Evolutionary conservation across 2,329 filamentous ascomycete species (phyloP), one percentile per base, ranked within the genome.

Genomic region (Fusarium sp.): DNA sequence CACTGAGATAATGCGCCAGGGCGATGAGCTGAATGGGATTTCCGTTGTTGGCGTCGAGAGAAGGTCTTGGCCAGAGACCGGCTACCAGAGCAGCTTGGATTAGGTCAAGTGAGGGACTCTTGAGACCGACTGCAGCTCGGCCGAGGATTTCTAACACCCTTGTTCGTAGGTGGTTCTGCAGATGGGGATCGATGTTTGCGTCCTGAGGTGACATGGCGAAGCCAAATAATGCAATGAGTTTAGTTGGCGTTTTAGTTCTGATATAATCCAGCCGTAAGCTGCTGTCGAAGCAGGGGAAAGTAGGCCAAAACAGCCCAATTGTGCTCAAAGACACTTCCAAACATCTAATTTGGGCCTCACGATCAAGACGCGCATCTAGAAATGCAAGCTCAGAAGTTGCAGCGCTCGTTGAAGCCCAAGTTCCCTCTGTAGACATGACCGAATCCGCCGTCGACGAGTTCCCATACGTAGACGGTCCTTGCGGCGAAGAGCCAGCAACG

Each of bases 371-470:
- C 1, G 49, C 26, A 39, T 64, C 60, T 3, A 64, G 3, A 40
- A 60, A 64, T 0, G 26, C 19, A 4, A 64, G 54, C 6, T 44
- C 48, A 2, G 60, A 51, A 15, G 34, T 11, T 11, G 15, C 26
- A 29, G 26, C 7, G 24, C 10, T 44, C 24, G 38, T 43, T 0
- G 32, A 36, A 9, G 28, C 6, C 43, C 54, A 50, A 7, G 32
- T 41, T 4, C 55, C 39, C n/a, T 56, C 49, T 2, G 42, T 25
- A 2, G 55, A 60, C 34, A 60, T 43, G 8, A 64, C 45, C 1
- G 60, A 64, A 32, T 49, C 60, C 1, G 53, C 53, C 3, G 59
- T 63, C 1, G 59, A 54, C 0, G 53, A 63, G 8, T 45, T 19
- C 13, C 39, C 53, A 48, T 44, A 47, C 15, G 34, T 28, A 10